These are phyloP conservation scores for Colletotrichum echinochloae DNA, from an alignment of 2,329 filamentous ascomycete species.

Conservation along the genomic window DNA sequence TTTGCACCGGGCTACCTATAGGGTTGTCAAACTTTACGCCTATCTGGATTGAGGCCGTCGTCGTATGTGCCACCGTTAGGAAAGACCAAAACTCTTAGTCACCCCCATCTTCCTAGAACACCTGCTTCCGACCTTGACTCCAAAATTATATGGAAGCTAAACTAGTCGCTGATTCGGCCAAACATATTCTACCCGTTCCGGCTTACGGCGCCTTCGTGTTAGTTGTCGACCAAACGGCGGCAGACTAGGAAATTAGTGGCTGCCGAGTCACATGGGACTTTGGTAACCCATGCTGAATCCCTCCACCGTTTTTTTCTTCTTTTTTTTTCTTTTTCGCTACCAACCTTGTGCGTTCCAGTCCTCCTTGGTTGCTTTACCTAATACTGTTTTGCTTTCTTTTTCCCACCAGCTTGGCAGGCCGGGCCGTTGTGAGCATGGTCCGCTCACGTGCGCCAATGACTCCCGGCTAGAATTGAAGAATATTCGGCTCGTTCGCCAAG, in stretches of 20 bases:
- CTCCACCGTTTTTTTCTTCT: neutral
- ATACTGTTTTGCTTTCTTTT: too few relatives aligned
- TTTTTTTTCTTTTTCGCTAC: neutral
- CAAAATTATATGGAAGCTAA: neutral
- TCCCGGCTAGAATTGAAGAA: too few relatives aligned
- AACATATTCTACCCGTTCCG: neutral
- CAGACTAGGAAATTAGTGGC: slow-evolving; percentile 25
- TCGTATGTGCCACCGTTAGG: neutral
- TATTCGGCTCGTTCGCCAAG: neutral
- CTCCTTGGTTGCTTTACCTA: too few relatives aligned
- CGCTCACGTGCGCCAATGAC: too few relatives aligned
- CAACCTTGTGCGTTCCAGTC: neutral
- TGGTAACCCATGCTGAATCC: too few relatives aligned
- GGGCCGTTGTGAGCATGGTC: neutral
- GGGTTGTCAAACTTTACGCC: neutral
- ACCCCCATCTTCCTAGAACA: neutral
- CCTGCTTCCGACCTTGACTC: neutral
- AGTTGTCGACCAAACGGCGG: neutral
- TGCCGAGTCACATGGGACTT: neutral
- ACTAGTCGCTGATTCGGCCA: neutral
- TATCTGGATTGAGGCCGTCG: neutral
- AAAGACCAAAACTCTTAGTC: neutral
- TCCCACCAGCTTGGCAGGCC: neutral
- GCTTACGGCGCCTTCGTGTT: slow-evolving; percentile 1
- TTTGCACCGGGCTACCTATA: neutral